Evolutionary conservation across 345 rosid genomes (phyloP).

Genomic region (Populus davidiana): DNA sequence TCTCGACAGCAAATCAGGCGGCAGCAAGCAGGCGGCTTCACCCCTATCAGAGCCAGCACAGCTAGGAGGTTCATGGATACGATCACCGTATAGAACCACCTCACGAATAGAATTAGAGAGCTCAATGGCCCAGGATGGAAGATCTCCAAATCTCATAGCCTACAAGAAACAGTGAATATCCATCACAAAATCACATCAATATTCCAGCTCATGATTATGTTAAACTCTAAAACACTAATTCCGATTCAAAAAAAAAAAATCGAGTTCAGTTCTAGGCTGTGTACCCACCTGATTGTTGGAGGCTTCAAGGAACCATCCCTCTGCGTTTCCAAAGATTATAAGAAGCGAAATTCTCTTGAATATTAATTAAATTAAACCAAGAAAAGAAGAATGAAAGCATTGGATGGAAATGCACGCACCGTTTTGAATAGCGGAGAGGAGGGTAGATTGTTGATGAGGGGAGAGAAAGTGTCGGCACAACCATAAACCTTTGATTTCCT

Average conservation of each 20-base stretch:
- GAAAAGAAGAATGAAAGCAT: background rate
- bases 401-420: slow-evolving; percentile 39
- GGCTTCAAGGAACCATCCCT: slow-evolving; percentile 74
- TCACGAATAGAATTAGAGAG: slow-evolving; percentile 53
- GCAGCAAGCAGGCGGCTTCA: slow-evolving; percentile 30
- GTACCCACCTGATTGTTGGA: slow-evolving; percentile 73
- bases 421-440: slow-evolving; percentile 52
- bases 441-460: slow-evolving; percentile 42
- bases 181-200: no score
- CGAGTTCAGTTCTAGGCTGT: no score
- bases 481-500: slow-evolving; percentile 63
- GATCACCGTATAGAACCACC: slow-evolving; percentile 34
- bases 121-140: slow-evolving; percentile 69
- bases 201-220: no score
- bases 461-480: slow-evolving; percentile 66
- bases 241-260: no score
- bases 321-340: slow-evolving; percentile 34
- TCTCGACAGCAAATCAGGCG: slow-evolving; percentile 60
- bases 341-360: background rate
- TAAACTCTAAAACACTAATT: no score
- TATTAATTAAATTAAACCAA: background rate
- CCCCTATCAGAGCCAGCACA: slow-evolving; percentile 3
- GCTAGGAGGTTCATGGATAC: slow-evolving; percentile 21
- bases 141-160: slow-evolving; percentile 95
- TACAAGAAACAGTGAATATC: slow-evolving; percentile 16